Evolutionary conservation across 2,329 filamentous ascomycete species (phyloP).

Genomic region (Lachnellula subtilissima): DNA sequence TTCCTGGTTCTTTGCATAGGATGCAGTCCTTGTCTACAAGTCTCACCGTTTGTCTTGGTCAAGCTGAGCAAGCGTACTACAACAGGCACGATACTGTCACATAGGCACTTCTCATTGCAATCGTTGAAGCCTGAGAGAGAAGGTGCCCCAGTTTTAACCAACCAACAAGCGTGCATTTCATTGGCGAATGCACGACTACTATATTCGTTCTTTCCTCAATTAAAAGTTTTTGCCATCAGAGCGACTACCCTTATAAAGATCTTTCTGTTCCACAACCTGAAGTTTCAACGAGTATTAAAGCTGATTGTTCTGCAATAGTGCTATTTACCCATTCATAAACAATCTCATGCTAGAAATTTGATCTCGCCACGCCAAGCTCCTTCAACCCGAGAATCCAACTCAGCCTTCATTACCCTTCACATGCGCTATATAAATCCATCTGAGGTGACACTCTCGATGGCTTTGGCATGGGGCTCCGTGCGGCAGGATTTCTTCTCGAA

Average conservation of each 20-base stretch:
- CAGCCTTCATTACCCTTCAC: not conserved
- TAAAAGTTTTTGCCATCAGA: not conserved
- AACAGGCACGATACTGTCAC: not conserved
- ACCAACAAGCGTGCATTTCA: not conserved
- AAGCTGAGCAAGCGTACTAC: not conserved
- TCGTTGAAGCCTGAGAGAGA: not conserved
- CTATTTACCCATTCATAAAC: not conserved
- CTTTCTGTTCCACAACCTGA: not conserved
- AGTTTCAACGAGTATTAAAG: not conserved
- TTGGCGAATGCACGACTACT: not conserved
- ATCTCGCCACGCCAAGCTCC: not conserved
- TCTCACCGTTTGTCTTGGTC: not conserved
- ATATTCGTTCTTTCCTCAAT: not conserved
- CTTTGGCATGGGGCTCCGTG: not conserved
- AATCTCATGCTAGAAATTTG: not conserved
- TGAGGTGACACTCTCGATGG: not conserved
- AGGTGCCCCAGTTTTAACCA: not conserved
- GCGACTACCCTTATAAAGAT: not conserved
- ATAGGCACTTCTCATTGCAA: not conserved
- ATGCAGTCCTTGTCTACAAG: constrained; percentile 7
- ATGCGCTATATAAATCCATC: not conserved
- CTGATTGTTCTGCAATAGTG: not conserved
- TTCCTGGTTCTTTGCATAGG: constrained; percentile 7
- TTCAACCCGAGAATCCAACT: not conserved
- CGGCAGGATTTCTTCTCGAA: not conserved